These are phyloP conservation scores for Hibiscus trionum DNA, from an alignment of 345 rosid genomes.

Conservation along the genomic window DNA sequence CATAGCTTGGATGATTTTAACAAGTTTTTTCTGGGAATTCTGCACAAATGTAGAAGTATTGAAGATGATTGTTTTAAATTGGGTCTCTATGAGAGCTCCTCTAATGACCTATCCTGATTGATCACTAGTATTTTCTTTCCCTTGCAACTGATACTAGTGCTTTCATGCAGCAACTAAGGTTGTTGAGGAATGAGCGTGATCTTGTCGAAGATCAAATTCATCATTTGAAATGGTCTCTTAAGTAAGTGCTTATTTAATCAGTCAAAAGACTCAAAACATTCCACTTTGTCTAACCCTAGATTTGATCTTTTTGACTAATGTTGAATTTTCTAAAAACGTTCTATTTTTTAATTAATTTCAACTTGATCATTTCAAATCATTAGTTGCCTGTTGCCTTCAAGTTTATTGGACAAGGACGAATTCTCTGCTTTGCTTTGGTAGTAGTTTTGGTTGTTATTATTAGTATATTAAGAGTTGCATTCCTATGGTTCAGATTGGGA, in stretches of 20 bases:
- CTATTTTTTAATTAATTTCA: neutral
- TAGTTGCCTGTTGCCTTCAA: no score
- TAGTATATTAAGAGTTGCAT: neutral
- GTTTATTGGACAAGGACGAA: no score
- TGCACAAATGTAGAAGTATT: neutral
- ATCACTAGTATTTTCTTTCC: neutral
- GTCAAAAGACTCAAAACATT: neutral
- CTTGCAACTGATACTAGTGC: neutral
- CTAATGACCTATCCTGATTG: neutral
- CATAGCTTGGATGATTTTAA: neutral
- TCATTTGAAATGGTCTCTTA: conserved; percentile 76
- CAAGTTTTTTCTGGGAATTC: neutral
- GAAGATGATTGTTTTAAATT: neutral
- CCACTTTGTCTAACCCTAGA: neutral
- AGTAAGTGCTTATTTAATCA: conserved; percentile 32
- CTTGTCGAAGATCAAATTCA: conserved; percentile 79
- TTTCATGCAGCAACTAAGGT: conserved; percentile 54
- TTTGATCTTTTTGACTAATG: neutral
- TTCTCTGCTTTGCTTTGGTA: neutral
- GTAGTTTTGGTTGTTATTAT: neutral
- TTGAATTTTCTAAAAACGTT: neutral
- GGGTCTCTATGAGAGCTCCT: neutral
- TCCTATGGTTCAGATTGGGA: conserved; percentile 42
- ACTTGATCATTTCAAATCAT: no score
- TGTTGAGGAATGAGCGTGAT: conserved; percentile 76